Base-by-base conservation (phyloP, 2,329 filamentous ascomycete species). In the Claviceps paspali region DNA sequence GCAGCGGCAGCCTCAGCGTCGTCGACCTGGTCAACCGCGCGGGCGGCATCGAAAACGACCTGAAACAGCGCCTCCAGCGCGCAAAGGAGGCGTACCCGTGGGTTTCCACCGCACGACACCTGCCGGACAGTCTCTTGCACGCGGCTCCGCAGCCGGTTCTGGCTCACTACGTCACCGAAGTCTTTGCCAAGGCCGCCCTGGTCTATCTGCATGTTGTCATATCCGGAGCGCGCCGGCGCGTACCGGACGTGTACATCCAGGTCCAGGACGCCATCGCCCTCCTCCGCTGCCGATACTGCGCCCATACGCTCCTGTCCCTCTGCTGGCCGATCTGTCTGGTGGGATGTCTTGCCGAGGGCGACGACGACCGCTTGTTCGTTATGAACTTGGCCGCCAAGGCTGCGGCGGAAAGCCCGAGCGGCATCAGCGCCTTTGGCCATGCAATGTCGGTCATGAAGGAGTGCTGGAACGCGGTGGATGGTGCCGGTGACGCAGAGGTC, bases 111-210 rank as follows among this genome's bases (percentile, higher is more conserved):
- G 14, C 14, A 9, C 15, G 33, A 18, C 32, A 35, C 23, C 17
- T 28, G 23, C 24, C 33, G n/a, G 17, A 11, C 4, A 35, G 22
- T 18, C 14, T 14, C 15, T 9, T 19, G 23, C 23, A 27, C 23
- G 27, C 23, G 9, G 10, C 23, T 6, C 12, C 27, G 14, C n/a
- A n/a, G 27, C 23, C 15, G 12, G 14, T n/a, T n/a, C 17, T 26
- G n/a, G 14, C 33, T 35, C 33, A 35, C 10, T 35, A 15, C 24
- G 23, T 35, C 6, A 27, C 33, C 19, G 33, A 35, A 35, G 33
- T 35, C 15, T 34, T 34, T 22, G 21, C 33, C 6, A 12, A 14
- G 17, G 21, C 33, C n/a, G 22, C 33, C 18, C 22, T 34, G 14
- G 4, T 34, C 22, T 27, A 34, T 34, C 12, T 34, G 9, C 22